Evolutionary conservation across 1,284 basidiomycete species (phyloP), one percentile per base, ranked within the genome.

Genomic region (Xerocomus amazonicus): DNA sequence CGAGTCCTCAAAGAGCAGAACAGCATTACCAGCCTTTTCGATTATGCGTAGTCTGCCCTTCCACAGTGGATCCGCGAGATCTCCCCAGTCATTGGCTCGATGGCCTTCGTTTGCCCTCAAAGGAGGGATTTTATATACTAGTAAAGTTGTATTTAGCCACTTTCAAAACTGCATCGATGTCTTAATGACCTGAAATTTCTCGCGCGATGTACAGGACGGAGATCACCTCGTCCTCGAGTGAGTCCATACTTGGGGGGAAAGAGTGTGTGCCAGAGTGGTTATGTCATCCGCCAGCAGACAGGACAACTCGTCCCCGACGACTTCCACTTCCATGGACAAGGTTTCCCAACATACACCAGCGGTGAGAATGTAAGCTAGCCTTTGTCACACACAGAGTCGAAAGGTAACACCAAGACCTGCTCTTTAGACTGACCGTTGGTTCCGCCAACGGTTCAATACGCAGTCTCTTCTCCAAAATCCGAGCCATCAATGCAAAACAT

Each of bases 401-500:
- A 9, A 47, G 37, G 44, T 53, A 29, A 59, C 43, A 36, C 9
- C 26, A 23, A 38, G 36, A 40, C 19, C 26, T 38, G 12, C 5
- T 12, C 6, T 47, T 17, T 54, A 95, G 93, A 58, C 77, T 98
- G 47, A 86, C 91, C 7, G 84, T 97, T 37, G 96, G 95, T 3
- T 84, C 94, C 33, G 84, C 90, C 12, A 73, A 78, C n/a, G 92
- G 92, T 12, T 80, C 81, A 0, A 81, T 97, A 58, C 69, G 72
- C 36, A 79, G 84, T 13, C 73, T 97, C 14, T 85, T 92, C 58
- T 66, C 80, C 47, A 98, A 97, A 74, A 79, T 97, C 56, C 83
- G 82, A 46, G 76, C 83, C 17, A 95, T 98, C 61, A 84, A 99
- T 71, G 76, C 81, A 50, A 98, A 97, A 68, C 90, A 98, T 70